Evolutionary conservation across 2,329 filamentous ascomycete genomes (phyloP).

Genomic region (Ophiostoma sp.): DNA sequence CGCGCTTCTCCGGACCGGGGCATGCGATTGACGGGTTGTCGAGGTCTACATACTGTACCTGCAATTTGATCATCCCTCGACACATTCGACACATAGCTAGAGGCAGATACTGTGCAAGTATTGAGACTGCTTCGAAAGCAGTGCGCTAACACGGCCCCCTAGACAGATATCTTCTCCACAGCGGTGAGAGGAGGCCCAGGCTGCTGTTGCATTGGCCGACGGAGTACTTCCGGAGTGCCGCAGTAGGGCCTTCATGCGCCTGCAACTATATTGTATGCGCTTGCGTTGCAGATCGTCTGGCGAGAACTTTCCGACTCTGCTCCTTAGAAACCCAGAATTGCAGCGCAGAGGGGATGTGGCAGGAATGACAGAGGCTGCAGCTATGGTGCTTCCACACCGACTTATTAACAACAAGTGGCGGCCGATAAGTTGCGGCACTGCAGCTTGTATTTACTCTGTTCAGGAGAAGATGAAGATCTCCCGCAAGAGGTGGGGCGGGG

Average conservation of each 20-base stretch:
- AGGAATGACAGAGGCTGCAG: background rate
- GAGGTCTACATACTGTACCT: background rate
- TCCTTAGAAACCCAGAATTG: background rate
- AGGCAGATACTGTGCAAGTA: background rate
- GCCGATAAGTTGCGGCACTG: background rate
- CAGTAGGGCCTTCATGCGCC: conserved; percentile 10
- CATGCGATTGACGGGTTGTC: background rate
- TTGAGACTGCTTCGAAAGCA: background rate
- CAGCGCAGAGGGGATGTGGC: background rate
- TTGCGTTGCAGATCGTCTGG: conserved; percentile 1
- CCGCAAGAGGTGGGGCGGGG: background rate
- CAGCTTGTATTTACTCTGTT: background rate
- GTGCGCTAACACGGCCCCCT: background rate
- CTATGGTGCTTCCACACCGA: background rate
- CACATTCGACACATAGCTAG: background rate
- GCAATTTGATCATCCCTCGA: background rate
- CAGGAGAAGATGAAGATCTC: background rate
- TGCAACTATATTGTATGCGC: background rate
- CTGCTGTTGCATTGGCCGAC: background rate
- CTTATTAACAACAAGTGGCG: background rate
- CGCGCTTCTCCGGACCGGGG: background rate
- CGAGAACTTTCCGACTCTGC: background rate
- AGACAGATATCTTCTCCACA: background rate
- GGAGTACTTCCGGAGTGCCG: background rate
- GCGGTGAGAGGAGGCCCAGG: background rate